Evolutionary conservation across 2,329 filamentous ascomycete genomes (phyloP).

Genomic region (Trichophaea hybrida): DNA sequence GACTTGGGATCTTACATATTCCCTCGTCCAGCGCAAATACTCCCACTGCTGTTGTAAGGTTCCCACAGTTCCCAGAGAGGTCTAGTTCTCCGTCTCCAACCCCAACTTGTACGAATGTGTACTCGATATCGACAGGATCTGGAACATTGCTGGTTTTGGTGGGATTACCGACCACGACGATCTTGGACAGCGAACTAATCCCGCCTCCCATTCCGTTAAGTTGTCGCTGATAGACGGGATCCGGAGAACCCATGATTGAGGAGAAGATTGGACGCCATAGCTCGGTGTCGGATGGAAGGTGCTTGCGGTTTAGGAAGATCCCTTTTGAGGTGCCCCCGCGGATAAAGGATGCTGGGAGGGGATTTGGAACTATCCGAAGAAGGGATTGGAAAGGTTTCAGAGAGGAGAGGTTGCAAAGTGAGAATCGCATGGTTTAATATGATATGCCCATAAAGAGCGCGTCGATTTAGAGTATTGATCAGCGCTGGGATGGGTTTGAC

Average conservation of each 20-base stretch:
- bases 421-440: background rate
- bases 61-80: constrained; percentile 59
- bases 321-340: constrained; percentile 57
- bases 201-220: constrained; percentile 59
- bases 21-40: constrained; percentile 48
- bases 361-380: constrained; percentile 19
- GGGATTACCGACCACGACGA: constrained; percentile 46
- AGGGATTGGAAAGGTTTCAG: background rate
- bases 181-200: constrained; percentile 54
- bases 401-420: background rate
- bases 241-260: constrained; percentile 49
- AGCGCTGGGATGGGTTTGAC: background rate
- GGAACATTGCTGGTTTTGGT: constrained; percentile 33
- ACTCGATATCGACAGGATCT: constrained; percentile 45
- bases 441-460: no score
- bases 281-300: constrained; percentile 37
- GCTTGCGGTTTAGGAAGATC: constrained; percentile 42
- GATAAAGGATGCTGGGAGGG: constrained; percentile 44
- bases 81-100: constrained; percentile 48
- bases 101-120: constrained; percentile 57
- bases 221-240: constrained; percentile 48
- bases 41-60: constrained; percentile 54
- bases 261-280: constrained; percentile 44
- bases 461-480: no score
- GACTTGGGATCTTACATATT: constrained; percentile 31